Conservation (phyloP, 2,329 filamentous ascomycete species). For the Aspergillus sp. region DNA sequence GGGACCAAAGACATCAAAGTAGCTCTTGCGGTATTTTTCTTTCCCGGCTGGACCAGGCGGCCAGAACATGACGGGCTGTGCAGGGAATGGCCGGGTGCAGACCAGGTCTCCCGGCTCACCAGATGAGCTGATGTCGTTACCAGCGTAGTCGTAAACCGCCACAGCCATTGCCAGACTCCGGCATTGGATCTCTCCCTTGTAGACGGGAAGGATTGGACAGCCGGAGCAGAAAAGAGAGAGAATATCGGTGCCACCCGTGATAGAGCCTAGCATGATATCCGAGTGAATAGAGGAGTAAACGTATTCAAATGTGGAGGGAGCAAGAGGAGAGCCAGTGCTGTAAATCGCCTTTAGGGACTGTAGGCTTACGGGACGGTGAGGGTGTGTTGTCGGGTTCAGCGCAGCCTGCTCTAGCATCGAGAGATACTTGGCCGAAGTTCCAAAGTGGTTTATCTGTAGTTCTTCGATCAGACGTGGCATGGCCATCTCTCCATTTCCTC, state of each 20-base stretch:
- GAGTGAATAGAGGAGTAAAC: constrained; percentile 80
- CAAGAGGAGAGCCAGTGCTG: constrained; percentile 87
- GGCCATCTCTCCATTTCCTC: constrained; percentile 68
- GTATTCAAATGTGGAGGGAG: constrained; percentile 89
- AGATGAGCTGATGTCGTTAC: constrained; percentile 57
- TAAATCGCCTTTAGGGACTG: constrained; percentile 76
- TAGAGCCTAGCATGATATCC: constrained; percentile 82
- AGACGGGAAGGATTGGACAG: constrained; percentile 71
- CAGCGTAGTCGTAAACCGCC: constrained; percentile 55
- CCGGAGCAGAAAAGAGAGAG: constrained; percentile 91
- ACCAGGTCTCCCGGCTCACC: constrained; percentile 83
- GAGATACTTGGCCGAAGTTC: constrained; percentile 91
- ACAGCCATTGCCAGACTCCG: constrained; percentile 79
- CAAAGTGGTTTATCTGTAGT: constrained; percentile 84
- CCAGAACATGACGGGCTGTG: constrained; percentile 89
- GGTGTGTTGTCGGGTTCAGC: constrained; percentile 58
- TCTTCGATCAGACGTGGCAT: constrained; percentile 80
- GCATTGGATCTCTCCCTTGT: constrained; percentile 73
- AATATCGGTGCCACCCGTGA: constrained; percentile 95
- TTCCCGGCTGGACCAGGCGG: constrained; percentile 63
- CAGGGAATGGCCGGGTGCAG: constrained; percentile 82
- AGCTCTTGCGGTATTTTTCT: constrained; percentile 76
- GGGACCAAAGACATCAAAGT: constrained; percentile 78
- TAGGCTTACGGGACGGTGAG: constrained; percentile 40
- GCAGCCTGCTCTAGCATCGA: constrained; percentile 81